Evolutionary conservation across 1,284 basidiomycete species (phyloP).

Genomic region (Ceratobasidium theobromae): DNA sequence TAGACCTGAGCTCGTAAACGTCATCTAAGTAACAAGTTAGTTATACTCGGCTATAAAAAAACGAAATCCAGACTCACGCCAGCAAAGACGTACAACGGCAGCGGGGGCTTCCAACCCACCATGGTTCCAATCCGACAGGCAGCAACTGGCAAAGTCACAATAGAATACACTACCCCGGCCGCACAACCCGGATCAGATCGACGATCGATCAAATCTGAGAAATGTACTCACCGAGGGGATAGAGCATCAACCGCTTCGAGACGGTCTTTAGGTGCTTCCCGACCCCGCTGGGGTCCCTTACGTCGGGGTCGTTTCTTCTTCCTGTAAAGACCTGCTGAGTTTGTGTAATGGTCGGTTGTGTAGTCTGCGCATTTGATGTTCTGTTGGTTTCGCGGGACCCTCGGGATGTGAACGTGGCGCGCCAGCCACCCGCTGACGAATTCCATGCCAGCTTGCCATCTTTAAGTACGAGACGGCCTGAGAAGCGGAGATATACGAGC

Average conservation of each 20-base stretch:
- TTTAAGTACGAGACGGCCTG: background rate
- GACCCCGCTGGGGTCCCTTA: too few species aligned
- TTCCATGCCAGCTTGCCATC: background rate
- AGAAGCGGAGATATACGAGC: slow-evolving; percentile 14
- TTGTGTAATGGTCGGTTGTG: background rate
- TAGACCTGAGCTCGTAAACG: background rate
- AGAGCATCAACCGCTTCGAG: slow-evolving; percentile 20
- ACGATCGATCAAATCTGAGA: background rate
- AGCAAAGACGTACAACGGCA: slow-evolving; percentile 13
- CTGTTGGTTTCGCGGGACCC: background rate
- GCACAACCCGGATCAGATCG: too few species aligned
- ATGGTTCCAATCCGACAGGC: slow-evolving; percentile 2
- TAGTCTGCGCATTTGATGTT: background rate
- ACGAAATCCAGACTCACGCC: background rate
- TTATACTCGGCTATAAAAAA: background rate
- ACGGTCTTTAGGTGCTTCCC: slow-evolving; percentile 10
- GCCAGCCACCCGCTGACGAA: background rate
- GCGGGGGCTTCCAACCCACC: slow-evolving; percentile 5
- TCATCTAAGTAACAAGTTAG: background rate
- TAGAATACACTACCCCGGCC: background rate
- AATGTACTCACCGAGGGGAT: slow-evolving; percentile 13
- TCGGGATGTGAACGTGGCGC: background rate
- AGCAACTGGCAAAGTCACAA: slow-evolving; percentile 19
- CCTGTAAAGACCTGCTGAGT: background rate
- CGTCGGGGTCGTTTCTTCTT: too few species aligned